phyloP scores from a whole-genome alignment of 495 filamentous ascomycete species.

The Podospora pseudoanserina region DNA sequence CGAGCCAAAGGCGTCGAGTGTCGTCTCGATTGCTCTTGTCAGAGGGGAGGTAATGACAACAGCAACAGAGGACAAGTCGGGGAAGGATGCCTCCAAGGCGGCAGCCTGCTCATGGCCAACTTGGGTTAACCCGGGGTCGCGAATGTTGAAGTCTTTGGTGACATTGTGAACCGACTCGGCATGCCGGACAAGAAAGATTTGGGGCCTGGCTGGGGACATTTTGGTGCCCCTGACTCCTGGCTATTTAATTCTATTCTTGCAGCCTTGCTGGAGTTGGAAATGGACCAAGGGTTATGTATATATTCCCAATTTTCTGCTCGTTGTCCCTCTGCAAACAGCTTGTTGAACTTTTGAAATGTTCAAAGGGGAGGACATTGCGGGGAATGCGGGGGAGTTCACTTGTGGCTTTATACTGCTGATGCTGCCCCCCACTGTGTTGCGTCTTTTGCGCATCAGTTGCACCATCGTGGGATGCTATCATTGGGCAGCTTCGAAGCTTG shows the following conservation, averaged over 20 bases:
- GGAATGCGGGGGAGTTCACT: not conserved
- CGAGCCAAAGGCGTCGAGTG: slow-evolving; percentile 17
- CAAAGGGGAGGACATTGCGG: not conserved
- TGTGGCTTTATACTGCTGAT: not conserved
- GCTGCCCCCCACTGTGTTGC: not conserved
- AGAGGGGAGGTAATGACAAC: slow-evolving; percentile 28
- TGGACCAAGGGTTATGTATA: not conserved
- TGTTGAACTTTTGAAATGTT: not conserved
- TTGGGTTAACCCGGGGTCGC: slow-evolving; percentile 27
- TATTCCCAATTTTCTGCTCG: not conserved
- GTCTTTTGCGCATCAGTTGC: not conserved
- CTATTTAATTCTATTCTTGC: not conserved
- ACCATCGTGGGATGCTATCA: not conserved
- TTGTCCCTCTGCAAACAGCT: not conserved
- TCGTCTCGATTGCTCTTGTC: slow-evolving; percentile 27
- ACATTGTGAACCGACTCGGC: slow-evolving; percentile 34
- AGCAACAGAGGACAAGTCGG: slow-evolving; percentile 11
- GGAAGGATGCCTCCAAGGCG: slow-evolving; percentile 16
- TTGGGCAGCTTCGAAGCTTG: not conserved
- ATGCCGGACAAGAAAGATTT: slow-evolving; percentile 30
- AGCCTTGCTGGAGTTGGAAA: not conserved
- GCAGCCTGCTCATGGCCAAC: slow-evolving; percentile 22
- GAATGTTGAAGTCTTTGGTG: slow-evolving; percentile 30
- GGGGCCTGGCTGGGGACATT: slow-evolving; percentile 1
- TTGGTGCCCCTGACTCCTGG: not conserved